A percentile compares a stretch with the other conserved stretches of the same genome.
phyloP scores from a whole-genome alignment of 352 stramenopile genomes.

The Aphanomyces invadans region DNA sequence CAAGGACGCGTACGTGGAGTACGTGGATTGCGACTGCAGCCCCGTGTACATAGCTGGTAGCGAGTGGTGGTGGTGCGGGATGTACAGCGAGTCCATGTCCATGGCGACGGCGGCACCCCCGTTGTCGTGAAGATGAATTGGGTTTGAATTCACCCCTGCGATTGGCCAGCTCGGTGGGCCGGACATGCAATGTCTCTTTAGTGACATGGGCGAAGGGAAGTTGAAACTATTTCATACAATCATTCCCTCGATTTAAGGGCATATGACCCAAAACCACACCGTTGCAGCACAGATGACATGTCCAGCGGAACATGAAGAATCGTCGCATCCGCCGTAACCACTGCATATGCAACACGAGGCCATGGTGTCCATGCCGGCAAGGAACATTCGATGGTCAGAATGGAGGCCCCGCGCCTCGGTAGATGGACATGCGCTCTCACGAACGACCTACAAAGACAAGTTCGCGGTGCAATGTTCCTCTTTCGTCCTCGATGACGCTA shows the following conservation, averaged over 20 bases:
- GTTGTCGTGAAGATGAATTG: background rate
- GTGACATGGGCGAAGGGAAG: background rate
- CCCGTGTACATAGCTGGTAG: conserved; percentile 8
- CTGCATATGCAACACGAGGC: too few relatives aligned
- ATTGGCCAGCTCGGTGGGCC: background rate
- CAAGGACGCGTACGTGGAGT: conserved; percentile 2
- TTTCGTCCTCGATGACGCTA: too few relatives aligned
- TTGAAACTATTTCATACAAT: too few relatives aligned
- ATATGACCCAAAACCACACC: background rate
- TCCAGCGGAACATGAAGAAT: too few relatives aligned
- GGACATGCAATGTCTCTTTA: background rate
- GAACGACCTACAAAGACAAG: too few relatives aligned
- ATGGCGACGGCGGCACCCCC: background rate
- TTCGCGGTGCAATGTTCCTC: too few relatives aligned
- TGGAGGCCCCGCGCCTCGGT: too few relatives aligned
- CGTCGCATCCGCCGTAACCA: too few relatives aligned
- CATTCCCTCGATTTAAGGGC: background rate
- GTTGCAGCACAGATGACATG: background rate
- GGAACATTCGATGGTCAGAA: too few relatives aligned
- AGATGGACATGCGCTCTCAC: too few relatives aligned
- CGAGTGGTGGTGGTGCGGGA: conserved; percentile 12
- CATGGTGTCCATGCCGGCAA: too few relatives aligned
- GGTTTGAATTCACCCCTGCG: background rate
- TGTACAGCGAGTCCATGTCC: conserved; percentile 20
- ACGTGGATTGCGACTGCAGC: conserved; percentile 15